Conservation (phyloP, 2,329 filamentous ascomycete genomes). For the Coniella lustricola region DNA sequence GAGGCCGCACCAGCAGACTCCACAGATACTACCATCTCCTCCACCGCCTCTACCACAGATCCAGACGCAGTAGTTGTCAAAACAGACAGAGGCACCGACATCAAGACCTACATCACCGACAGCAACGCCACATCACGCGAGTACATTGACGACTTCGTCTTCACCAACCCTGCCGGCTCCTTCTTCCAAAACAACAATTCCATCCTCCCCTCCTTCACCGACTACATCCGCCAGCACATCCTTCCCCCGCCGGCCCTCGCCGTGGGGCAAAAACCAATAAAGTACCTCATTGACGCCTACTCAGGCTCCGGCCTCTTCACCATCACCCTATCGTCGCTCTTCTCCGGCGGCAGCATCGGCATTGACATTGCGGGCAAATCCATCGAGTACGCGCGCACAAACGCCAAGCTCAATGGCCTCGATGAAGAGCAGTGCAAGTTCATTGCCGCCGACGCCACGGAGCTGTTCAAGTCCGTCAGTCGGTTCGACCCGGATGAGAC, state of each 20-base stretch:
- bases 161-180: slow-evolving; percentile 84
- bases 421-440: slow-evolving; percentile 62
- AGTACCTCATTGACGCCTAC: slow-evolving; percentile 94
- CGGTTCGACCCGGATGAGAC: slow-evolving; percentile 71
- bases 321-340: slow-evolving; percentile 79
- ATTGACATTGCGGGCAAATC: slow-evolving; percentile 81
- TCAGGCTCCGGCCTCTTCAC: slow-evolving; percentile 97
- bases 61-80: slow-evolving; percentile 43
- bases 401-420: slow-evolving; percentile 72
- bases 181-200: slow-evolving; percentile 99
- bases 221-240: slow-evolving; percentile 77
- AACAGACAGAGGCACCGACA: slow-evolving; percentile 57
- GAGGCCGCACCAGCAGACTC: slow-evolving; percentile 27
- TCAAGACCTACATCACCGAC: slow-evolving; percentile 86
- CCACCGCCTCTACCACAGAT: slow-evolving; percentile 25
- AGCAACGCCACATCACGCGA: slow-evolving; percentile 77
- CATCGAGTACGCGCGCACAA: slow-evolving; percentile 70
- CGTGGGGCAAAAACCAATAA: slow-evolving; percentile 44
- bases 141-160: slow-evolving; percentile 77
- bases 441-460: slow-evolving; percentile 78
- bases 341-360: slow-evolving; percentile 73
- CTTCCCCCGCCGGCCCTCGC: slow-evolving; percentile 42
- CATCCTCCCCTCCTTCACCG: slow-evolving; percentile 79
- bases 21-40: too few relatives aligned
- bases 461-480: slow-evolving; percentile 69